Evolutionary conservation across 495 filamentous ascomycete species (phyloP), one percentile per base, ranked within the genome.

Genomic region (Aspergillus sclerotiicarbonarius): DNA sequence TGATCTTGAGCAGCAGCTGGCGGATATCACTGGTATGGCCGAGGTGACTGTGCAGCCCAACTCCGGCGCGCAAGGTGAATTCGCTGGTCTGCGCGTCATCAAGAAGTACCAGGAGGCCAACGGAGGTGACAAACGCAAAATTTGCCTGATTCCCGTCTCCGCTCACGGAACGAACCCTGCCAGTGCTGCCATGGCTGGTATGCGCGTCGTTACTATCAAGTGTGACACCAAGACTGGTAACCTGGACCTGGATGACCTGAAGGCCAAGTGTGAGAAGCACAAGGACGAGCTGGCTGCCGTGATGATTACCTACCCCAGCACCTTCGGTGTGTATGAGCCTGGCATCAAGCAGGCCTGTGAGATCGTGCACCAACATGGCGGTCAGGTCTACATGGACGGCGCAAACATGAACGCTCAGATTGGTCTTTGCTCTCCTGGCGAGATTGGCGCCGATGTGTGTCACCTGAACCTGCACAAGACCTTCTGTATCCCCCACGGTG

Each of bases 351-450:
- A 89, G 65, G 94, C 86, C 13, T 96, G 91, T 69, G 77, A 89
- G 39, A 78, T 95, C 35, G 91, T 98, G 6, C 95, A 98, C 73
- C 66, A 86, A 59, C 78, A 94, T 66, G 95, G 95, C 48, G 94
- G 94, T 16, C 91, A 96, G 68, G 94, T 98, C 25, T 98, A 97
- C 77, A 97, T 98, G 94, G 94, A 98, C 73, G 94, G 94, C 54
- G 94, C 94, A 52, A 98, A 98, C 75, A 93, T 98, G 91, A 98
- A 98, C 67, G 94, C 94, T 20, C 94, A 98, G 71, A 96, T 98
- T 59, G 94, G 94, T 1, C 84, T 98, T 9, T 98, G 94, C 80
- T 96, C 92, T 0, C 94, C 94, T 5, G 94, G 94, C 15, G 92
- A 96, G 68, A 97, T 98, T 64, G 94, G 94, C 39, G 94, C 94